Conservation (phyloP, 108 stramenopile genomes). For the Nannochloropsis granulata region DNA sequence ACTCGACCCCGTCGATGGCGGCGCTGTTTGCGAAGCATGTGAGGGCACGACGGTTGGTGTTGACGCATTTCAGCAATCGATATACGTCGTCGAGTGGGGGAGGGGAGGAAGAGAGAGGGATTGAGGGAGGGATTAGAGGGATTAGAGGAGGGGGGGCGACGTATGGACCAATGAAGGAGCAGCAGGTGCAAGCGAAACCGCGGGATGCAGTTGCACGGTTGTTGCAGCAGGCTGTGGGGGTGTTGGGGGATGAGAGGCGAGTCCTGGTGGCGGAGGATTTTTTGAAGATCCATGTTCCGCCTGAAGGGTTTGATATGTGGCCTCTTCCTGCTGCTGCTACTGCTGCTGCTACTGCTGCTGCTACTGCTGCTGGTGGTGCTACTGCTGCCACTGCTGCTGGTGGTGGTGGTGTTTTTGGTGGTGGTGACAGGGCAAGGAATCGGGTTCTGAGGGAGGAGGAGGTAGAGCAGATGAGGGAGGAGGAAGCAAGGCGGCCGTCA, state of each 20-base stretch:
- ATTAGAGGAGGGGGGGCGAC: background rate
- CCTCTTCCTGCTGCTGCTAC: too few relatives aligned
- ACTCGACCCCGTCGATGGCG: slow-evolving; percentile 42
- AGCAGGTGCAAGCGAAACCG: background rate
- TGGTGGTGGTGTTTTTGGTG: too few relatives aligned
- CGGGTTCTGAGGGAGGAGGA: too few relatives aligned
- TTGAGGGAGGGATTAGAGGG: background rate
- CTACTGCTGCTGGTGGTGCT: too few relatives aligned
- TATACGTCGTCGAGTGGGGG: background rate
- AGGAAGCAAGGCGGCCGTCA: too few relatives aligned
- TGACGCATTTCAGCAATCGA: slow-evolving; percentile 40
- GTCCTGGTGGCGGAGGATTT: background rate
- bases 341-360: too few relatives aligned
- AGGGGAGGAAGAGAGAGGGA: background rate
- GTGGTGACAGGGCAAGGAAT: too few relatives aligned
- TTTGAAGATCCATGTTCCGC: background rate
- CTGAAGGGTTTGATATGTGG: background rate
- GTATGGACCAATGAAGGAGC: background rate
- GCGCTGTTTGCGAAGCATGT: slow-evolving; percentile 29
- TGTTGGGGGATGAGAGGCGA: background rate
- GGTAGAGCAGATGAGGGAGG: too few relatives aligned
- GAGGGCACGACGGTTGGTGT: slow-evolving; percentile 22
- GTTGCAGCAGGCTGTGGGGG: background rate
- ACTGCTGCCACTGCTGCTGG: too few relatives aligned
- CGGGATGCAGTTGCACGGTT: background rate